A percentile compares a stretch with the other conserved stretches of the same genome.
These are phyloP conservation scores for Endogone sp. DNA, from an alignment of 192 early-diverging fungal genomes.

Conservation along the genomic window DNA sequence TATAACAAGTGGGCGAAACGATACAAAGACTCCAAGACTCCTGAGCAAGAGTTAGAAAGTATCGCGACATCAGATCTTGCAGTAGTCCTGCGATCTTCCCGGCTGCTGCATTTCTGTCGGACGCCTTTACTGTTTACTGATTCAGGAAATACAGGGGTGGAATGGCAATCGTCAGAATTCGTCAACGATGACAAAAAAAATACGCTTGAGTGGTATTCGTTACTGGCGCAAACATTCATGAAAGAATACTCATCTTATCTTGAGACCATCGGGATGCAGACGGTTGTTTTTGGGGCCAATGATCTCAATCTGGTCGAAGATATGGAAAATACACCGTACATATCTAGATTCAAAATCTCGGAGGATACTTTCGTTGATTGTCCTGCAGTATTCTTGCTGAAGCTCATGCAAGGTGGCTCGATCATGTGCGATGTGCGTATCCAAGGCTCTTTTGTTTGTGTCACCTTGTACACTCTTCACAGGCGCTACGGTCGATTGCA, in stretches of 20 bases:
- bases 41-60: conserved; percentile 19
- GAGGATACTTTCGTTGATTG: conserved; percentile 32
- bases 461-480: conserved; percentile 54
- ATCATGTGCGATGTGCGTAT: conserved; percentile 58
- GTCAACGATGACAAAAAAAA: too few relatives aligned
- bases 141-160: background rate
- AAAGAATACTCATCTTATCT: conserved; percentile 51
- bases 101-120: conserved; percentile 56
- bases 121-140: conserved; percentile 48
- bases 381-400: conserved; percentile 47
- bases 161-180: background rate
- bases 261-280: conserved; percentile 55
- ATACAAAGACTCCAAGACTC: conserved; percentile 24
- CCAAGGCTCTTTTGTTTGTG: conserved; percentile 51
- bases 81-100: conserved; percentile 46
- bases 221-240: conserved; percentile 45
- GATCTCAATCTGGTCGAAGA: conserved; percentile 30
- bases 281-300: conserved; percentile 45
- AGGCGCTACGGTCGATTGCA: conserved; percentile 44
- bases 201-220: conserved; percentile 35
- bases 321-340: conserved; percentile 30
- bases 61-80: conserved; percentile 45
- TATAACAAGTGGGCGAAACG: conserved; percentile 53
- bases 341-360: conserved; percentile 39
- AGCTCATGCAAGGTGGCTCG: conserved; percentile 48